A percentile compares a stretch with the other conserved stretches of the same genome.
phyloP scores from a whole-genome alignment of 2,329 filamentous ascomycete genomes.

The Venturia asperata region DNA sequence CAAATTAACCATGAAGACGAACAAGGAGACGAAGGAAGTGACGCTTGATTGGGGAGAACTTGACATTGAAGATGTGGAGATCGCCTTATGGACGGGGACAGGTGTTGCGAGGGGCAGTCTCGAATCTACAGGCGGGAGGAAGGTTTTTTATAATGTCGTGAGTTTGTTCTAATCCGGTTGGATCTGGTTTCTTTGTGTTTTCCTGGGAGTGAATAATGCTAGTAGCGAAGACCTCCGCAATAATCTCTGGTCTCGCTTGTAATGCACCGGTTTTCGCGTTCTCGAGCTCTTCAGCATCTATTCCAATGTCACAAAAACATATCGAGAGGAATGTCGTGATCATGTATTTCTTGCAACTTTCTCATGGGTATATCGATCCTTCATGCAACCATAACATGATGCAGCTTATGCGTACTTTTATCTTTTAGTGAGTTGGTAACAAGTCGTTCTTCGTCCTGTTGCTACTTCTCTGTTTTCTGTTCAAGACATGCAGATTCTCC shows the following conservation, averaged over 20 bases:
- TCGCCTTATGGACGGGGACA: not conserved
- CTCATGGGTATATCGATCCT: not conserved
- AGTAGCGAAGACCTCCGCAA: too few relatives aligned
- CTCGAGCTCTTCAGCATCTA: too few relatives aligned
- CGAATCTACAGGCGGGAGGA: not conserved
- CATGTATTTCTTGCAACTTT: not conserved
- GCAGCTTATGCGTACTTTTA: not conserved
- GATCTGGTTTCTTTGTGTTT: too few relatives aligned
- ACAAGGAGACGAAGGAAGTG: not conserved
- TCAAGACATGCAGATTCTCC: too few relatives aligned
- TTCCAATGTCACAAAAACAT: too few relatives aligned
- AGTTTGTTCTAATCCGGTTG: not conserved
- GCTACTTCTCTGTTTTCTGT: too few relatives aligned
- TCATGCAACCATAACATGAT: not conserved
- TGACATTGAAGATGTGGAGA: not conserved
- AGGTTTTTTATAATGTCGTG: not conserved
- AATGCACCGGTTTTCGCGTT: too few relatives aligned
- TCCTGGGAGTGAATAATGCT: too few relatives aligned
- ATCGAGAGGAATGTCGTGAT: too few relatives aligned
- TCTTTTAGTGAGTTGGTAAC: not conserved
- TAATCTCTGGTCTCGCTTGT: too few relatives aligned
- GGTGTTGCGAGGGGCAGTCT: not conserved
- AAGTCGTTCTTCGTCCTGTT: too few relatives aligned
- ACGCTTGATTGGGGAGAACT: not conserved
- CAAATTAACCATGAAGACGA: slow-evolving; percentile 13